Evolutionary conservation across 768 basidiomycete genomes (phyloP).

Genomic region (Amanita thiersii): DNA sequence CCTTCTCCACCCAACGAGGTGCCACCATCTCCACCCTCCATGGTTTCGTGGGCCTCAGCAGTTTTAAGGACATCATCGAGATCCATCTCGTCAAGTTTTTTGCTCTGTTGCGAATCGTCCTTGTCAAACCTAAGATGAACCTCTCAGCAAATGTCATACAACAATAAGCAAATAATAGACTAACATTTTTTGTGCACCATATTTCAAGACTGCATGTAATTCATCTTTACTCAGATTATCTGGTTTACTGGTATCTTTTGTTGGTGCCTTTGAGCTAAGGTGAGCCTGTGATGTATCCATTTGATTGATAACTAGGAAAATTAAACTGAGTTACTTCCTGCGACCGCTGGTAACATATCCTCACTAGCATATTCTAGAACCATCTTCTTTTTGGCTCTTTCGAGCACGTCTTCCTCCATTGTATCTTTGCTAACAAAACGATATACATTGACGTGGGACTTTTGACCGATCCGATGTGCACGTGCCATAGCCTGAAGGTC

Average conservation of each 20-base stretch:
- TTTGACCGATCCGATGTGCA: constrained; percentile 98
- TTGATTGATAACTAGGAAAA: constrained; percentile 85
- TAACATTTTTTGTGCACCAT: constrained; percentile 95
- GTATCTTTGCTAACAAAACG: constrained; percentile 98
- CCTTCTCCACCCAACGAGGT: constrained; percentile 96
- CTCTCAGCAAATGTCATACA: constrained; percentile 10
- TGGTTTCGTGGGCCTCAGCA: constrained; percentile 95
- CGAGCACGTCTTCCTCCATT: constrained; percentile 98
- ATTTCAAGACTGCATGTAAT: constrained; percentile 94
- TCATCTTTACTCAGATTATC: constrained; percentile 93
- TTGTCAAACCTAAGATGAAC: constrained; percentile 76
- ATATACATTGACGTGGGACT: constrained; percentile 97
- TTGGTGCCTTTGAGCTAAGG: constrained; percentile 71
- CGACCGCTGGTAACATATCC: constrained; percentile 26
- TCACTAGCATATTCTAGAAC: constrained; percentile 97
- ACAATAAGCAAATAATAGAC: constrained; percentile 19
- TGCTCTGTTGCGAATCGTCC: constrained; percentile 85
- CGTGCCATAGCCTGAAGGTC: constrained; percentile 99
- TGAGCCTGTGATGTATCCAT: constrained; percentile 99
- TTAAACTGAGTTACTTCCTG: constrained; percentile 8
- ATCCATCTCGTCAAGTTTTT: constrained; percentile 98
- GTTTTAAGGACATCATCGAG: constrained; percentile 95
- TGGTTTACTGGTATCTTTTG: constrained; percentile 65
- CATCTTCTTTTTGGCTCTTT: constrained; percentile 99
- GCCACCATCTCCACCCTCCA: constrained; percentile 75